These are phyloP conservation scores for Pythium phragmiticola DNA, from an alignment of 352 stramenopile genomes.

Conservation along the genomic window DNA sequence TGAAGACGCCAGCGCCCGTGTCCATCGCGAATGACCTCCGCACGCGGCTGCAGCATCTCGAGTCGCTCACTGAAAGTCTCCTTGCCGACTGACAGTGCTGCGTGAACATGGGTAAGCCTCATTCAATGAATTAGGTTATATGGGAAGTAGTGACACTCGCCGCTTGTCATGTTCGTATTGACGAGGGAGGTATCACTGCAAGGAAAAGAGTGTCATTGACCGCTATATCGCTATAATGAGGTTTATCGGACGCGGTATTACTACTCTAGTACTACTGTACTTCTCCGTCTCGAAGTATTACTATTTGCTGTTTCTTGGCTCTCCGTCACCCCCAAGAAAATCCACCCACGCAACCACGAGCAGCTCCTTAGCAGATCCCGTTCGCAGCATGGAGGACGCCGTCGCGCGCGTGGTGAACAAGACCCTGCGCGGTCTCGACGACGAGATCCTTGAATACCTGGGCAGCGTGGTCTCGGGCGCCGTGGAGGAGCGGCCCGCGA, in stretches of 20 bases:
- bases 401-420: slow-evolving; percentile 47
- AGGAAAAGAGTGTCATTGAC: no score
- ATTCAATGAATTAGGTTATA: neutral
- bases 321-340: neutral
- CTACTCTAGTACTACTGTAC: neutral
- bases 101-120: slow-evolving; percentile 1
- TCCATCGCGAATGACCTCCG: slow-evolving; percentile 9
- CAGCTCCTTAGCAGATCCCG: neutral
- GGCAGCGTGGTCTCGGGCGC: slow-evolving; percentile 51
- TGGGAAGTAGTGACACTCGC: no score
- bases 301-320: neutral
- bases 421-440: slow-evolving; percentile 59
- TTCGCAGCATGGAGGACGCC: slow-evolving; percentile 37
- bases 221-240: no score
- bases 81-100: slow-evolving; percentile 39
- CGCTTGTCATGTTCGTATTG: no score
- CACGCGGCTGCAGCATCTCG: slow-evolving; percentile 45
- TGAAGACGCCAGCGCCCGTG: neutral
- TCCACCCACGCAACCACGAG: neutral
- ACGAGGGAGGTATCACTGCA: no score
- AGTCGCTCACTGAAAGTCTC: slow-evolving; percentile 58
- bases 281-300: neutral
- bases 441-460: slow-evolving; percentile 72
- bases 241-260: no score
- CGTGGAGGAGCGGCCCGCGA: slow-evolving; percentile 39